A percentile compares a stretch with the other conserved stretches of the same genome.
Evolutionary conservation across 768 basidiomycete species (phyloP).

Genomic region (Cyclocybe aegerita): DNA sequence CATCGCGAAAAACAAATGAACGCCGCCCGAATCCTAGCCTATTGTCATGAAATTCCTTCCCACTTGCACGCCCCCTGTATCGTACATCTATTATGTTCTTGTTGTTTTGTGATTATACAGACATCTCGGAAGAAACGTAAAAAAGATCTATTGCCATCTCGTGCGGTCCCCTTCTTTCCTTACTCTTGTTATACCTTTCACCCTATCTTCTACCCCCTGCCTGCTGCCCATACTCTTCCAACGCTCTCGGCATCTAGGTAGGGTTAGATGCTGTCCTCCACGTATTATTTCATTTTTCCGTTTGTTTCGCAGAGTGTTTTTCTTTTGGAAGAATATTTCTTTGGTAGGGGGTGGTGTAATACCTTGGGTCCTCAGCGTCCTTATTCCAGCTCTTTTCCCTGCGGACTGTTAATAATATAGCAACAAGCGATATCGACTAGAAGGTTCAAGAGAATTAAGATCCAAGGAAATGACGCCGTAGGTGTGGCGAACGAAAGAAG

Average conservation of each 20-base stretch:
- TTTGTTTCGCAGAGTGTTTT: neutral
- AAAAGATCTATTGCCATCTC: slow-evolving; percentile 2
- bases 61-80: slow-evolving; percentile 13
- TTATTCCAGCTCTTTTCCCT: neutral
- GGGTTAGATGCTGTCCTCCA: neutral
- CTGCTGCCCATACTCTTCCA: no score
- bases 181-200: neutral
- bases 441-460: no score
- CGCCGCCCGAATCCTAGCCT: neutral
- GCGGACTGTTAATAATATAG: slow-evolving; percentile 2
- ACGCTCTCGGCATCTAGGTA: no score
- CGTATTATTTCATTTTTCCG: neutral
- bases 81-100: slow-evolving; percentile 21
- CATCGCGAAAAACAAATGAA: slow-evolving; percentile 65
- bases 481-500: no score
- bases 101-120: slow-evolving; percentile 12
- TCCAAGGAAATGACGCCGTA: no score
- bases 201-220: no score
- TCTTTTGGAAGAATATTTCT: neutral
- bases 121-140: neutral
- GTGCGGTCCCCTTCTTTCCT: slow-evolving; percentile 1
- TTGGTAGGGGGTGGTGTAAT: slow-evolving; percentile 8
- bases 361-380: neutral
- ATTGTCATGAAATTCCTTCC: slow-evolving; percentile 1
- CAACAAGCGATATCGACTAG: neutral